Base-by-base conservation (phyloP, 129 eudicot genomes). In the Arctium lappa region DNA sequence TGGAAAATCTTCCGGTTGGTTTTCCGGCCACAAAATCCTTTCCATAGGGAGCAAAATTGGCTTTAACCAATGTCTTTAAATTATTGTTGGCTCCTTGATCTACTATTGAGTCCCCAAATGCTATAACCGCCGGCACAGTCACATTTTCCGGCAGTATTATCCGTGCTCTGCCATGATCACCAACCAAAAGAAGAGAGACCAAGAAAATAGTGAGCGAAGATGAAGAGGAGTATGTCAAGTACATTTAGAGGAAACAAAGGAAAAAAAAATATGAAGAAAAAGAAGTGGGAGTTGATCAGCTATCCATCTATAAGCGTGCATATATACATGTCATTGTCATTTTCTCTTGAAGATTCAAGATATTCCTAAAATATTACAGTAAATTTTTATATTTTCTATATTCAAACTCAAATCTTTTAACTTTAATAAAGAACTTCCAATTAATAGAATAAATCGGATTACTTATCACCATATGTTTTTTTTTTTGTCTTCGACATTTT, bases 91-190 rank as follows among this genome's bases (percentile, higher is more conserved):
- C 87, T 13, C 97, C 94, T 9, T 89, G 84, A 81, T 92, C 97
- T 8, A 92, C 81, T 38, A 90, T 73, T 0, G 97, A 92, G 78
- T 92, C 97, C 78, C 97, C 97, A 46, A 90, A 92, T 48, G 85
- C 83, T 29, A 90, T 33, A 4, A 92, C 81, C 0, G 92, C 94
- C 10, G 97, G 92, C 56, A 89, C 81, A 1, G 68, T 39, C 30
- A 12, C 78, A 68, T 86, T 84, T 34, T 68, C 31, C 3, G 92
- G 95, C 65, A 81, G 38, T 39, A 8, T 66, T 60, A 73, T 50
- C 29, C 44, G 74, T 6, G 88, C 84, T 75, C 69, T 16, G 29
- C 70, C 78, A 63, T 50, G 77, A 73, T 74, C 77, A 40, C 77
- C 62, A 1, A 74, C 31, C 62, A 74, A 74, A 74, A 40, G 15